phyloP scores from a whole-genome alignment of 345 rosid species.

The Populus alba region DNA sequence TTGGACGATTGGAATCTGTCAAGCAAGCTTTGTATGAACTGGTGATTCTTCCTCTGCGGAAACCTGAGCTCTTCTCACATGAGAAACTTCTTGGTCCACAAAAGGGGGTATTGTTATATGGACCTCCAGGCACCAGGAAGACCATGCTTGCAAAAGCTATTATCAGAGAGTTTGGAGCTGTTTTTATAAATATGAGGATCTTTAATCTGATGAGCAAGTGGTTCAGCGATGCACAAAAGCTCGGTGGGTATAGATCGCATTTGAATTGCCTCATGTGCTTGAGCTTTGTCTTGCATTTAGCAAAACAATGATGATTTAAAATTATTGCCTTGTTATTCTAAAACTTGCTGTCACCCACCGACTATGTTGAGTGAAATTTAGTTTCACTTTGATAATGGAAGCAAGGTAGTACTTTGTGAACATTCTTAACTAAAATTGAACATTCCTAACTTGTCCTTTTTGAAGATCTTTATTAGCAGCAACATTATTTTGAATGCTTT shows the following conservation, averaged over 20 bases:
- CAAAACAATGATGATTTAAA: not conserved
- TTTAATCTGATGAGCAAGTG: constrained; percentile 96
- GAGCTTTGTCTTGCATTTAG: not conserved
- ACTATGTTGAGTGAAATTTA: too few relatives aligned
- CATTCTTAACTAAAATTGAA: too few relatives aligned
- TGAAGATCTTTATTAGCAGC: too few relatives aligned
- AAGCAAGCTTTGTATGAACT: constrained; percentile 82
- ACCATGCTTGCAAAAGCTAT: too few relatives aligned
- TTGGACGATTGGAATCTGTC: constrained; percentile 81
- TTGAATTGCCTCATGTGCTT: not conserved
- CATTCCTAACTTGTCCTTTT: too few relatives aligned
- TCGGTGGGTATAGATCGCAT: constrained; percentile 51
- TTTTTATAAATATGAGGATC: constrained; percentile 79
- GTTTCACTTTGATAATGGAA: too few relatives aligned
- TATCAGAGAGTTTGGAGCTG: constrained; percentile 96
- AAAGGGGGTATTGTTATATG: too few relatives aligned
- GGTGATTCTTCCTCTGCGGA: constrained; percentile 80
- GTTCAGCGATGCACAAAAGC: constrained; percentile 99
- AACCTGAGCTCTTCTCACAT: constrained; percentile 90
- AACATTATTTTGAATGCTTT: too few relatives aligned
- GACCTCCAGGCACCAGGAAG: too few relatives aligned
- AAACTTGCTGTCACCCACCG: not conserved
- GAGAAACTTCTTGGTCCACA: too few relatives aligned
- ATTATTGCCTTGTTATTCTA: not conserved
- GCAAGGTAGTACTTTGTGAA: too few relatives aligned